Evolutionary conservation across 768 basidiomycete species (phyloP).

Genomic region (Leccinellum albellum): DNA sequence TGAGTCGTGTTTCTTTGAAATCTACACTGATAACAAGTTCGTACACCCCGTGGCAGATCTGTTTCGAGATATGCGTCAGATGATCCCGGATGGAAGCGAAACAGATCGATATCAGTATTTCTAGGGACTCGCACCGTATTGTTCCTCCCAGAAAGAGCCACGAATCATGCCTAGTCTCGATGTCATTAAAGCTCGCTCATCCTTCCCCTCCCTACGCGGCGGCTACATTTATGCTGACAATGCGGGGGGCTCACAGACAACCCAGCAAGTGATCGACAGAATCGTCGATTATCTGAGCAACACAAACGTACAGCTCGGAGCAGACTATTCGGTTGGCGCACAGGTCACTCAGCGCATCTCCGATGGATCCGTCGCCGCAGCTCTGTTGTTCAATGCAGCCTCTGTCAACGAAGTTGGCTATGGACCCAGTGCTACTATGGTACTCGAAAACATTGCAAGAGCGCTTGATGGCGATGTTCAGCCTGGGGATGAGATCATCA

Average conservation of each 20-base stretch:
- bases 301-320: conserved; percentile 73
- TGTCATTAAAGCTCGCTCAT: conserved; percentile 48
- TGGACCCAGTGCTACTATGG: conserved; percentile 62
- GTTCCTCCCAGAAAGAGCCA: neutral
- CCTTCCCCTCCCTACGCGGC: conserved; percentile 57
- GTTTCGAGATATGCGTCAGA: neutral
- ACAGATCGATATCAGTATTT: too few relatives aligned
- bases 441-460: conserved; percentile 65
- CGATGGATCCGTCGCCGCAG: conserved; percentile 49
- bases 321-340: conserved; percentile 59
- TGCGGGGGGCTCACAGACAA: conserved; percentile 69
- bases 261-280: conserved; percentile 50
- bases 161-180: conserved; percentile 35
- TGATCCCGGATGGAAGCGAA: conserved; percentile 1
- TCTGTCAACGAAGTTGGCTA: conserved; percentile 62
- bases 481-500: conserved; percentile 66
- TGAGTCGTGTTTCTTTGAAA: too few relatives aligned
- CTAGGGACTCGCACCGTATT: neutral
- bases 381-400: conserved; percentile 61
- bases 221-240: conserved; percentile 73
- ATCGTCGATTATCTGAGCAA: conserved; percentile 66
- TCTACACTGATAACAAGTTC: too few relatives aligned
- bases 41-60: too few relatives aligned
- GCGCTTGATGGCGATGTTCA: conserved; percentile 54
- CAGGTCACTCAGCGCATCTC: conserved; percentile 48